phyloP scores from a whole-genome alignment of 768 basidiomycete species.

The Auriscalpium vulgare region DNA sequence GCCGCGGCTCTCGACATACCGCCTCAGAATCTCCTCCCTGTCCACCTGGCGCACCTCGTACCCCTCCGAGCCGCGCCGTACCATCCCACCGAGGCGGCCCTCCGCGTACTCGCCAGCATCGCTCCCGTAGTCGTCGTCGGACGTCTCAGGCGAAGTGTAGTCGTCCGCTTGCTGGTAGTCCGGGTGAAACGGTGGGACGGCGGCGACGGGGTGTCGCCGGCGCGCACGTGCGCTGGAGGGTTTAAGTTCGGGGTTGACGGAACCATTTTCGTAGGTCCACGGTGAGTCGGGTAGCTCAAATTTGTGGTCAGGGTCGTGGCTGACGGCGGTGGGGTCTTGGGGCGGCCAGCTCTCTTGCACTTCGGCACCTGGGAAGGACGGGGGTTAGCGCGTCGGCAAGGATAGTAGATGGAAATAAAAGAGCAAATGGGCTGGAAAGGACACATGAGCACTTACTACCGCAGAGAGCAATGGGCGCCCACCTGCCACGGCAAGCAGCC shows the following conservation, averaged over 20 bases:
- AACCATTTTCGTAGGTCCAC: constrained; percentile 79
- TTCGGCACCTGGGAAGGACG: constrained; percentile 2
- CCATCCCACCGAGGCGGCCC: constrained; percentile 5
- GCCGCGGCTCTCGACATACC: constrained; percentile 46
- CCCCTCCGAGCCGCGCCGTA: constrained; percentile 72
- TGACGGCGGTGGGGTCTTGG: constrained; percentile 42
- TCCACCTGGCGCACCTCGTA: constrained; percentile 60
- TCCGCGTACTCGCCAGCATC: constrained; percentile 14
- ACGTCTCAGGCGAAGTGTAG: constrained; percentile 18
- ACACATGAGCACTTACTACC: neutral
- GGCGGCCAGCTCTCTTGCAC: constrained; percentile 56
- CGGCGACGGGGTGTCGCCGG: constrained; percentile 28
- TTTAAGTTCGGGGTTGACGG: constrained; percentile 66
- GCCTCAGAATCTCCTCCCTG: constrained; percentile 55
- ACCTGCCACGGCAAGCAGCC: neutral
- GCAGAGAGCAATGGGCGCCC: neutral
- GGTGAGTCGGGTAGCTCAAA: constrained; percentile 55
- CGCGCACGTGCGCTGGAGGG: constrained; percentile 38
- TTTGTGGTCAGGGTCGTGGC: constrained; percentile 26
- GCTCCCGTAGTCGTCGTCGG: constrained; percentile 22
- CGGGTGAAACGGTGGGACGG: constrained; percentile 71
- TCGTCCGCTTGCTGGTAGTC: constrained; percentile 41
- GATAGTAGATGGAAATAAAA: neutral
- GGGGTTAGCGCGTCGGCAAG: too few species aligned
- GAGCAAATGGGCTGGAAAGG: neutral